These are phyloP conservation scores for Coemansia sp. DNA, from an alignment of 192 early-diverging fungal genomes.

Conservation along the genomic window DNA sequence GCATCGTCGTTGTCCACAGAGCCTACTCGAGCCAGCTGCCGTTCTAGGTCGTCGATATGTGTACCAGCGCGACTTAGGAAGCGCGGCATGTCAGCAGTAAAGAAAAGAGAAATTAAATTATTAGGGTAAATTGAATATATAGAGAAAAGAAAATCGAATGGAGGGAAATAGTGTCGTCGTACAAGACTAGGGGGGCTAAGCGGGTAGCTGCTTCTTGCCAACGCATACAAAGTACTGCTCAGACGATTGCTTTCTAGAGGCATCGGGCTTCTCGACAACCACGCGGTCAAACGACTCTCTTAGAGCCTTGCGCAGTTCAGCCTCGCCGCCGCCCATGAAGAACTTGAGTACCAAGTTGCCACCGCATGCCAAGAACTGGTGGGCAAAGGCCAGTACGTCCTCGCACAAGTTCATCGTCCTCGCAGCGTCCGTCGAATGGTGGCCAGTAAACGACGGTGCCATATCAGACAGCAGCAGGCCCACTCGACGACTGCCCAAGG, in stretches of 20 bases:
- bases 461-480: constrained; percentile 71
- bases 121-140: neutral
- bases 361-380: constrained; percentile 37
- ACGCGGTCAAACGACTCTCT: constrained; percentile 60
- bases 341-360: constrained; percentile 61
- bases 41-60: constrained; percentile 54
- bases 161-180: neutral
- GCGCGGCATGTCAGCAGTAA: constrained; percentile 31
- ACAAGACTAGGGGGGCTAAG: neutral
- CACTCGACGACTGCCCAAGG: constrained; percentile 43
- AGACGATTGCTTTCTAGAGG: constrained; percentile 67
- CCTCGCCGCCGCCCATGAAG: constrained; percentile 65
- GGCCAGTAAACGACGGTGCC: constrained; percentile 80
- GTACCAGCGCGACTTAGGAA: constrained; percentile 57
- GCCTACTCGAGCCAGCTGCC: constrained; percentile 52
- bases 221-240: constrained; percentile 75
- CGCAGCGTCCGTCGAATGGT: constrained; percentile 67
- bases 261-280: constrained; percentile 68
- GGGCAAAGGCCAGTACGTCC: constrained; percentile 66
- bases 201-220: constrained; percentile 17
- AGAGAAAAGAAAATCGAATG: neutral
- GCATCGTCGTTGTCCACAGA: constrained; percentile 41
- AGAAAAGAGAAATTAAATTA: neutral
- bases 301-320: constrained; percentile 55
- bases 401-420: constrained; percentile 70